Evolutionary conservation across 2,329 filamentous ascomycete genomes (phyloP), one percentile per base, ranked within the genome.

Genomic region (Fusarium tupiense): DNA sequence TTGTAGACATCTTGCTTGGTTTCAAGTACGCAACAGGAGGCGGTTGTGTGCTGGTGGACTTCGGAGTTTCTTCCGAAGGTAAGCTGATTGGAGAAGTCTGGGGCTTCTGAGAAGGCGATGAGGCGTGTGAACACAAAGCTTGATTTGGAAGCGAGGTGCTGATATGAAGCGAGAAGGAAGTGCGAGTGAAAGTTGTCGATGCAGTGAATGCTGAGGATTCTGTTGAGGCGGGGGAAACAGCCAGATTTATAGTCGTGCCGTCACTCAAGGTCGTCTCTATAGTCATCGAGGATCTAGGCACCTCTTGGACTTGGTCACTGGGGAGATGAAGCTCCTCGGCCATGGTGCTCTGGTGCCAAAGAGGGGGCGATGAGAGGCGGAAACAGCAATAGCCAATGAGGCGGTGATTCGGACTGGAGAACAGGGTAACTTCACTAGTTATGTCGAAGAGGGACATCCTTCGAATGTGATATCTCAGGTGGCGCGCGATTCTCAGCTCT

Each of bases 21-120:
- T n/a, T 16, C 8, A 6, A 9, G 8, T 4, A 9, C 0, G 1
- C 0, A 16, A n/a, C 4, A 6, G 40, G 22, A n/a, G 4, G 7
- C 10, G 40, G 2, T 2, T 3, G 4, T 16, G 22, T 16, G 13
- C 22, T 41, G 2, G 13, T 16, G 3, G 8, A 9, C 14, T 43
- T 43, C 14, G 22, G 8, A 16, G 1, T 1, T 8, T 6, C 10
- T 4, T 41, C 40, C 14, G 6, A 43, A 43, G 40, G 3, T 9
- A 2, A 41, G 2, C 22, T 43, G 8, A 43, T 16, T 43, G 40
- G 22, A 1, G 13, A n/a, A n/a, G 8, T 0, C 0, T n/a, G 13
- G 2, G 8, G 0, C 7, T 24, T 6, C 2, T 8, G 41, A 24
- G 14, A 0, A 43, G 8, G 22, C 0, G 41, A 43, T 0, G 1